Percentiles rank a stretch among this genome's conserved stretches.
Evolutionary conservation across 768 basidiomycete species (phyloP).

Genomic region (Clathrus columnatus): DNA sequence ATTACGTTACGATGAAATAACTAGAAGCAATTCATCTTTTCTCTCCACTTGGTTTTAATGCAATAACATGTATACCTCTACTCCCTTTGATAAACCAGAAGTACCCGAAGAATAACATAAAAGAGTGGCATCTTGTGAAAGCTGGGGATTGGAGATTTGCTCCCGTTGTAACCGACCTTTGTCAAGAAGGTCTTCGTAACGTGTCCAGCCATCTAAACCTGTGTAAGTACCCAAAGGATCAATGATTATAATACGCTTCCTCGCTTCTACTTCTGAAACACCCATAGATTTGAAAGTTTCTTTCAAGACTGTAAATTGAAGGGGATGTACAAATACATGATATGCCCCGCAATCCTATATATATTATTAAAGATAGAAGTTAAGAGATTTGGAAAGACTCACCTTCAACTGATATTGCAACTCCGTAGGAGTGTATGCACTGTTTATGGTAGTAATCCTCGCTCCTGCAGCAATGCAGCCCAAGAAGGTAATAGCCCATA

Average conservation of each 20-base stretch:
- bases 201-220: constrained; percentile 12
- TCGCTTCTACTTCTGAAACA: constrained; percentile 37
- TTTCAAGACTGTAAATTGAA: constrained; percentile 42
- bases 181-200: constrained; percentile 41
- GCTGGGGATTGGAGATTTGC: constrained; percentile 43
- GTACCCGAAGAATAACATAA: constrained; percentile 65
- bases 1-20: neutral
- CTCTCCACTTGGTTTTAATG: neutral
- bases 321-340: constrained; percentile 55
- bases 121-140: constrained; percentile 50
- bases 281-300: constrained; percentile 48
- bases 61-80: constrained; percentile 25
- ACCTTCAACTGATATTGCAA: constrained; percentile 55
- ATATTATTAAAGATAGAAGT: neutral
- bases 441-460: constrained; percentile 67
- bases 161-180: constrained; percentile 42
- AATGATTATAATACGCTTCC: constrained; percentile 48
- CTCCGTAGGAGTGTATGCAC: constrained; percentile 57
- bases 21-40: neutral
- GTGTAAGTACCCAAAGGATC: constrained; percentile 26
- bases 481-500: constrained; percentile 41
- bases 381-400: neutral
- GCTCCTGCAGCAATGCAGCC: constrained; percentile 55
- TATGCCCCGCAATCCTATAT: constrained; percentile 48
- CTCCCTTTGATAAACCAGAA: constrained; percentile 71